Evolutionary conservation across 192 early-diverging fungal species (phyloP).

Genomic region (Entomortierella parvispora): DNA sequence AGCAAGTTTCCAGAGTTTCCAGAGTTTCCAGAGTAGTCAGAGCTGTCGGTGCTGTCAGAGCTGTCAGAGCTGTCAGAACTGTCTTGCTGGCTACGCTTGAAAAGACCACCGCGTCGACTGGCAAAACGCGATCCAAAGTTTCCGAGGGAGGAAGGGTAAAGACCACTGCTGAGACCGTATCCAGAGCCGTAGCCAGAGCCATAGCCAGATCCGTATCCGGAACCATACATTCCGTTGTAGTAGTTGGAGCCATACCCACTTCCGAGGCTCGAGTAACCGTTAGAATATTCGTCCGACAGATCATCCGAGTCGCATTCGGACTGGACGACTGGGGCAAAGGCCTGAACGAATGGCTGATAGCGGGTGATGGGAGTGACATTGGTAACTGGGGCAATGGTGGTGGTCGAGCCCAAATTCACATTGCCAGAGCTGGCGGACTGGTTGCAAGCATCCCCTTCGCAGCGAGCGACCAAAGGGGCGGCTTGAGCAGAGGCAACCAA

Average conservation of each 20-base stretch:
- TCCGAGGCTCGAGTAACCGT: background rate
- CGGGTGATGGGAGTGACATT: conserved; percentile 34
- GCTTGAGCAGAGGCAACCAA: conserved; percentile 17
- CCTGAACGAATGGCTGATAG: conserved; percentile 21
- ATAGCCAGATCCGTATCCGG: background rate
- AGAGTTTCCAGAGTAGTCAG: background rate
- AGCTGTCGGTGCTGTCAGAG: background rate
- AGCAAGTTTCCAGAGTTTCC: conserved; percentile 17
- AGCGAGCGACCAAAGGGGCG: conserved; percentile 18
- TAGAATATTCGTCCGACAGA: no score
- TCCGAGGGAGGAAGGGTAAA: background rate
- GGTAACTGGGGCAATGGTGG: conserved; percentile 27
- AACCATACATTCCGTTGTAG: background rate
- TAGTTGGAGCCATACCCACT: background rate
- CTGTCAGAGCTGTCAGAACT: background rate
- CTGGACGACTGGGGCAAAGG: conserved; percentile 20
- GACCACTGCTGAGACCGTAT: background rate
- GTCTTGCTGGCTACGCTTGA: background rate
- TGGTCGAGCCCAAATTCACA: conserved; percentile 22
- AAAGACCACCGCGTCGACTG: conserved; percentile 5
- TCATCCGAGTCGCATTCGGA: conserved; percentile 22
- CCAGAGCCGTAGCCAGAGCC: conserved; percentile 1
- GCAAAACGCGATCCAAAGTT: background rate
- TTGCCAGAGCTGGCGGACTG: conserved; percentile 27
- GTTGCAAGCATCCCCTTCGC: conserved; percentile 13